Base-by-base conservation (phyloP, 1,284 basidiomycete species). In the Cryptococcus sp. region DNA sequence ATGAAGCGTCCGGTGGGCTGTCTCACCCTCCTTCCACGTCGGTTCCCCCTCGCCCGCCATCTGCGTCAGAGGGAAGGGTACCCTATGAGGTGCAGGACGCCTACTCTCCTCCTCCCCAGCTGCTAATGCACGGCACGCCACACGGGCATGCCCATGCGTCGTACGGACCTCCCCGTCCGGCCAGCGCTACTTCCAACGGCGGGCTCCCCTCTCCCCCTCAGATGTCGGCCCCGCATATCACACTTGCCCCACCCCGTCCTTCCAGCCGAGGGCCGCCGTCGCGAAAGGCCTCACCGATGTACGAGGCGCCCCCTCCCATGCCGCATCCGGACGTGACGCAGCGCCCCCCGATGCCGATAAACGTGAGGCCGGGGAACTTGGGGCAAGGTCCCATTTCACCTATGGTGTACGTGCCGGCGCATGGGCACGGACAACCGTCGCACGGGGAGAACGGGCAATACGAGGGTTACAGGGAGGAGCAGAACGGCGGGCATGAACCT, bases 251-350 rank as follows among this genome's bases (percentile, higher is more conserved):
- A 16, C 53, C 58, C 47, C 55, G 52, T 37, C 48, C 52, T 6
- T 52, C 55, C 2, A 59, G 53, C 45, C 38, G 57, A 33, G 57
- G 57, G 12, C 55, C 47, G 1, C 57, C 56, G 49, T 50, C 60
- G 2, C 55, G 44, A 18, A 33, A 38, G 28, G 44, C 50, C 4
- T 50, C 59, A 20, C 53, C 59, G 11, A 48, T 60, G 38, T 65
- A 57, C 46, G 61, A 60, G n/a, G 47, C 60, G 18, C 57, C 54
- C 35, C 62, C 64, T 12, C 64, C 63, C 28, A 33, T 33, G 11
- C 50, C 61, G 24, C 52, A 58, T 13, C 38, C 51, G 0, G 53
- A 55, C 23, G 39, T 52, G 16, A 50, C 35, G n/a, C 53, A 58
- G 42, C 15, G 47, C 21, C 36, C 53, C 8, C 52, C 57, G n/a